Base-by-base conservation (phyloP, 179 eudicot genomes). In the Spinacia oleracea region DNA sequence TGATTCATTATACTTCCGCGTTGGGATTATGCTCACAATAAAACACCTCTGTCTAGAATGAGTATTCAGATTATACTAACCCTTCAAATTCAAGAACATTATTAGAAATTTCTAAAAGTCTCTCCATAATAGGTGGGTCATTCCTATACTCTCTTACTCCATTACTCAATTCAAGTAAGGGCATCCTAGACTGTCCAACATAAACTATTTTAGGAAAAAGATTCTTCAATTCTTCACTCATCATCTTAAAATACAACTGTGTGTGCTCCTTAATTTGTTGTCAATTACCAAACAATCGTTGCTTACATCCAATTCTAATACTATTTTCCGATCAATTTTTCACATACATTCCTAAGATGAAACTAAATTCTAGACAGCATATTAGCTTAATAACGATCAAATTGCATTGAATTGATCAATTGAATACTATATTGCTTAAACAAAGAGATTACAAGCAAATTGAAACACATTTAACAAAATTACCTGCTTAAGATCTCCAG, bases 401-500 rank as follows among this genome's bases (percentile, higher is more conserved):
- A 42, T 70, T 16, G 2, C 21, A 16, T 38, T 35, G 27, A 69
- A 77, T 63, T 45, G 11, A 50, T 53, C 32, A 58, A 29, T n/a
- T n/a, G n/a, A n/a, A n/a, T n/a, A n/a, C n/a, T n/a, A n/a, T n/a
- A 71, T 23, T 2, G 8, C 6, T 56, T 56, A 9, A 56, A 56
- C 60, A 18, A 51, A 51, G 5, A 51, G 21, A 51, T 3, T 16
- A 8, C 51, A 12, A 51, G n/a, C 60, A 56, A 56, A 48, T 32
- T 0, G 50, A 20, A 66, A 6, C 20, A 3, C 11, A 69, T 21
- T 51, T 11, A 38, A 73, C 32, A 21, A 12, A 50, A 72, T 29
- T 81, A 91, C 96, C 92, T 90, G 93, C 69, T 84, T 89, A 21
- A 91, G 88, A 85, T 90, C 93, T 25, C 56, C 80, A 51, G 88